Percentiles rank a stretch among this genome's conserved stretches.
These are phyloP conservation scores for Theobroma grandiflorum DNA, from an alignment of 441 rosid genomes.

Conservation along the genomic window DNA sequence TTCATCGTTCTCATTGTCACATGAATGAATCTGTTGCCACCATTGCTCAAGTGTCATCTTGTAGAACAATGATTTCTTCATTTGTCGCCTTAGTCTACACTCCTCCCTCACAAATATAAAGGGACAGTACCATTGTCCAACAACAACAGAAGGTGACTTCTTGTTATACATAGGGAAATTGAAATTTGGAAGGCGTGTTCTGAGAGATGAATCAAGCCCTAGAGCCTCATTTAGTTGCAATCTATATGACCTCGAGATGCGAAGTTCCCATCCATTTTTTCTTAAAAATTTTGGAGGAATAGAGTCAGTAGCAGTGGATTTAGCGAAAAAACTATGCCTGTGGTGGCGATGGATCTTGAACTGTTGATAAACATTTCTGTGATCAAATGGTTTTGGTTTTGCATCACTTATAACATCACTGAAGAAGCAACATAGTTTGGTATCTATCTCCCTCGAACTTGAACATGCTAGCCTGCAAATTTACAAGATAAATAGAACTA, in stretches of 20 bases:
- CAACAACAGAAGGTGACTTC: slow-evolving; percentile 40
- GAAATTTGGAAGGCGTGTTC: slow-evolving; percentile 48
- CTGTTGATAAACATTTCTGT: slow-evolving; percentile 56
- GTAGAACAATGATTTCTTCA: slow-evolving; percentile 55
- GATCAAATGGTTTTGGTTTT: slow-evolving; percentile 59
- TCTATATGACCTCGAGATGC: slow-evolving; percentile 36
- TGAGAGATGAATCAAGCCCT: slow-evolving; percentile 52
- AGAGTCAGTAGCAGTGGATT: slow-evolving; percentile 49
- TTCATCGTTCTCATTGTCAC: slow-evolving; percentile 39
- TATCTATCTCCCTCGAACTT: slow-evolving; percentile 55
- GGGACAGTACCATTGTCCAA: slow-evolving; percentile 72
- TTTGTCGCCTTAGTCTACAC: slow-evolving; percentile 37
- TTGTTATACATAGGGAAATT: slow-evolving; percentile 35
- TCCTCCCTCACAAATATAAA: slow-evolving; percentile 60
- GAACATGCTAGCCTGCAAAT: slow-evolving; percentile 52
- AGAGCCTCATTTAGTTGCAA: slow-evolving; percentile 48
- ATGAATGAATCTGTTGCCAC: slow-evolving; percentile 52
- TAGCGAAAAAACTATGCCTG: slow-evolving; percentile 41
- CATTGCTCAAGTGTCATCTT: slow-evolving; percentile 60
- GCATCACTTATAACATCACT: slow-evolving; percentile 38
- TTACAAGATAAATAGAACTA: background rate
- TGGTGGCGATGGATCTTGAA: slow-evolving; percentile 52
- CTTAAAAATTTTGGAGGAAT: slow-evolving; percentile 53
- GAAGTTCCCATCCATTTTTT: slow-evolving; percentile 59
- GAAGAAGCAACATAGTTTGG: slow-evolving; percentile 51